Conservation (phyloP, 192 early-diverging fungal species). For the Neocallimastix lanati region DNA sequence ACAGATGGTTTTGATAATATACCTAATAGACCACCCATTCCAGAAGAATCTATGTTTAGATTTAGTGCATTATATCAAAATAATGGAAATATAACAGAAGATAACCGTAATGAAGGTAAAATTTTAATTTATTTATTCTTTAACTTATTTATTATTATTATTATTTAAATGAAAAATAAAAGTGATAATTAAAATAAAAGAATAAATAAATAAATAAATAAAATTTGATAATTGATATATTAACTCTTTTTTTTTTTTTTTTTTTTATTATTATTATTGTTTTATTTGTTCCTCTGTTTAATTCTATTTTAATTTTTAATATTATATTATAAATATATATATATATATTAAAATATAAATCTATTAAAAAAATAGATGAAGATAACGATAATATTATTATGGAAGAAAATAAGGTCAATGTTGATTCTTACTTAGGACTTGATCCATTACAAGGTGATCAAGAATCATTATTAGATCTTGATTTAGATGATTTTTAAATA, state of each 20-base stretch:
- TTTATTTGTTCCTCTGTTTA: too few relatives aligned
- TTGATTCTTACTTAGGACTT: not conserved
- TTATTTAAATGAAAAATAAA: too few relatives aligned
- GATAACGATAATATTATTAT: not conserved
- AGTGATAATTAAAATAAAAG: too few relatives aligned
- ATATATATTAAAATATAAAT: too few relatives aligned
- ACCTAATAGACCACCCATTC: not conserved
- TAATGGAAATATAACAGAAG: not conserved
- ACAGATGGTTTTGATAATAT: not conserved
- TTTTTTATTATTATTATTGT: too few relatives aligned
- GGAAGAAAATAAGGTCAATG: not conserved
- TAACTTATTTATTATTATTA: too few relatives aligned
- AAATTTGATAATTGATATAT: too few relatives aligned
- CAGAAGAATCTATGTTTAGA: not conserved
- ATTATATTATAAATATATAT: too few relatives aligned
- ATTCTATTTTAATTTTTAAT: too few relatives aligned
- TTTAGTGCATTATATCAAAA: not conserved
- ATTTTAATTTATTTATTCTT: too few relatives aligned
- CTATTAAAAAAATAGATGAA: not conserved
- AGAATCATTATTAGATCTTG: not conserved
- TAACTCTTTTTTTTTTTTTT: too few relatives aligned
- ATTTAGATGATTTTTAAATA: not conserved
- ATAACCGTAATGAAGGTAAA: not conserved
- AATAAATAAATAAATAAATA: too few relatives aligned
- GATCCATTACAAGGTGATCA: not conserved